These are phyloP conservation scores for Chlorella vulgaris DNA, from an alignment of 139 green algal species.

Conservation along the genomic window DNA sequence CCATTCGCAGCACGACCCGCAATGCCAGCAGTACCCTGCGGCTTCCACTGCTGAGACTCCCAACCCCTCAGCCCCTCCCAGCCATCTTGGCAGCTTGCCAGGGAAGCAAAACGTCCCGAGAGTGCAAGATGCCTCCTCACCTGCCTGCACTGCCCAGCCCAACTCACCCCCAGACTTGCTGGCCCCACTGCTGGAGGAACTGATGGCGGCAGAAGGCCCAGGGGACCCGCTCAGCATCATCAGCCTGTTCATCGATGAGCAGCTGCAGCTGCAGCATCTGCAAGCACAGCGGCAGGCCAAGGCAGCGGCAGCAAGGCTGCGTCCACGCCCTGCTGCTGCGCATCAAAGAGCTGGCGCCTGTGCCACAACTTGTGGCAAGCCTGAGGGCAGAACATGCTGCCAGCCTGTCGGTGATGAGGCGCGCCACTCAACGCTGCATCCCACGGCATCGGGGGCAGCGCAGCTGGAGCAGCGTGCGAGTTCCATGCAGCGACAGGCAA, in stretches of 20 bases:
- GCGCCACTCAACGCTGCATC: no score
- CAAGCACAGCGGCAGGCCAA: background rate
- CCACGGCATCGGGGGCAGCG: background rate
- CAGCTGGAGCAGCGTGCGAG: background rate
- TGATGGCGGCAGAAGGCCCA: constrained; percentile 29
- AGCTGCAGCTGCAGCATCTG: constrained; percentile 29
- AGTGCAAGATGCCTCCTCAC: no score
- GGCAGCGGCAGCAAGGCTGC: background rate
- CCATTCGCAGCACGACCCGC: no score
- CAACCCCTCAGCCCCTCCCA: no score
- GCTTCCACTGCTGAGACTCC: no score
- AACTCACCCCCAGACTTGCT: background rate
- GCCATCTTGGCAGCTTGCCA: no score
- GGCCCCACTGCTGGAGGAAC: background rate
- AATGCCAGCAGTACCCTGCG: no score
- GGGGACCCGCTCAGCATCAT: constrained; percentile 38
- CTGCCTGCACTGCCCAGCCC: background rate
- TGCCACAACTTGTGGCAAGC: background rate
- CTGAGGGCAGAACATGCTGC: background rate
- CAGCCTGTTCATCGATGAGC: constrained; percentile 40
- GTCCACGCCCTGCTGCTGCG: no score
- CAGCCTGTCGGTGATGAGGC: no score
- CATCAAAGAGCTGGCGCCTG: no score
- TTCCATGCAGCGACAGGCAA: background rate
- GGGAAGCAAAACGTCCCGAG: no score